Evolutionary conservation across 2,329 filamentous ascomycete genomes (phyloP), one percentile per base, ranked within the genome.

Genomic region (Fusarium xylarioides): DNA sequence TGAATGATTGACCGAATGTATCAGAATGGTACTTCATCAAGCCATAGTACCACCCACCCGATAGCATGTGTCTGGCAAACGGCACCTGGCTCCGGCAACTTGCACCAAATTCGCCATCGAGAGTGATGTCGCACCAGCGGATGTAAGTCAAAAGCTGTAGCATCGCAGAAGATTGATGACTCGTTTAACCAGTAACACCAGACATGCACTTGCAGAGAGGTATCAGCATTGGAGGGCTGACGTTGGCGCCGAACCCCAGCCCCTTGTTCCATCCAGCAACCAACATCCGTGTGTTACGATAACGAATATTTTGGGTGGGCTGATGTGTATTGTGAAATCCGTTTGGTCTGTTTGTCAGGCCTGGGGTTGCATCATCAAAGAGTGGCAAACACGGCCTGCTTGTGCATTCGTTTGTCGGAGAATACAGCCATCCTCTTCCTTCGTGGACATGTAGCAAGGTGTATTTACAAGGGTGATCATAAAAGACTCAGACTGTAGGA

Each of bases 351-450:
- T 46, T 64, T 57, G 50, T 34, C 66, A 53, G 50, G 50, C 50
- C 44, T 64, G 44, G 50, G 44, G 66, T 69, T 56, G 58, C 57
- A 69, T 69, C 38, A 34, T 57, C 14, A 53, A 68, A 69, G 66
- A 53, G 66, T 69, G 58, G 58, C 66, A 70, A 70, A 67, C 56
- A 58, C 43, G 23, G 44, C 43, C 57, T 35, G 32, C 54, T 34
- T 23, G 26, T 57, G 54, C 42, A 47, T 49, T 49, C 57, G 57
- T 49, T 43, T 55, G 34, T 56, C 60, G 66, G 70, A 73, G 70
- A 70, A 66, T 72, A 58, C 69, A 69, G n/a, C 42, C 44, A 50
- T 68, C 18, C 8, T 28, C 34, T 37, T 35, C n/a, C 38, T 34
- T 54, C 43, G 47, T 68, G 35, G 28, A 43, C 49, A 40, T 7